Base-by-base conservation (phyloP, 768 basidiomycete genomes). In the Amanita rubescens region DNA sequence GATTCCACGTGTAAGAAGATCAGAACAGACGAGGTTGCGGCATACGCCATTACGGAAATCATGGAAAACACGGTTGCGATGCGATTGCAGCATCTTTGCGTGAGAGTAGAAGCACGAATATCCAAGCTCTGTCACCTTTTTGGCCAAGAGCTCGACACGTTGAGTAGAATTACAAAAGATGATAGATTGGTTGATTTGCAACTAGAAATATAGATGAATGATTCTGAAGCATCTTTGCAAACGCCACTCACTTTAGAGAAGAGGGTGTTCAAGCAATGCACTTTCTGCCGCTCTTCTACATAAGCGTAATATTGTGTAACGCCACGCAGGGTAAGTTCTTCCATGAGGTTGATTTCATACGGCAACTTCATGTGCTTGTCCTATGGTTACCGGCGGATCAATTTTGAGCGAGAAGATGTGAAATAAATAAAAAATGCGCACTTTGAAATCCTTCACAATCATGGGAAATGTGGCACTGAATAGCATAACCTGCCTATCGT, bases 81-180 rank as follows among this genome's bases (percentile, higher is more conserved):
- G 93, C 30, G 89, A 87, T 73, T 99, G 95, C 12, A 97, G 84
- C 95, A 99, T 99, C 75, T 94, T 95, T 50, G 95, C 95, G 69
- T 99, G 95, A 48, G 95, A 98, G 78, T 96, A 99, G 84, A 99
- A 99, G 77, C 95, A 99, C 41, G 95, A 99, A 69, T 98, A 99
- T 59, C 95, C 95, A 50, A 97, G 86, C 65, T 99, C 96, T 11
- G 95, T 99, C 62, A 99, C 93, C 75, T 99, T 99, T 76, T 98
- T 97, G 57, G 95, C 95, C 62, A 99, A 81, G 45, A 99, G 87
- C 73, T 99, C 95, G 74, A 99, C 95, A 55, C 95, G 93, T 77
- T 97, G 96, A 64, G 95, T 99, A 59, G 95, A 97, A 78, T 99
- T 99, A 75, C 95, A 99, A 74, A 99, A 99, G 67, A 99, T 99